These are phyloP conservation scores for Penicillium sp. DNA, from an alignment of 2,329 filamentous ascomycete genomes.

Conservation along the genomic window DNA sequence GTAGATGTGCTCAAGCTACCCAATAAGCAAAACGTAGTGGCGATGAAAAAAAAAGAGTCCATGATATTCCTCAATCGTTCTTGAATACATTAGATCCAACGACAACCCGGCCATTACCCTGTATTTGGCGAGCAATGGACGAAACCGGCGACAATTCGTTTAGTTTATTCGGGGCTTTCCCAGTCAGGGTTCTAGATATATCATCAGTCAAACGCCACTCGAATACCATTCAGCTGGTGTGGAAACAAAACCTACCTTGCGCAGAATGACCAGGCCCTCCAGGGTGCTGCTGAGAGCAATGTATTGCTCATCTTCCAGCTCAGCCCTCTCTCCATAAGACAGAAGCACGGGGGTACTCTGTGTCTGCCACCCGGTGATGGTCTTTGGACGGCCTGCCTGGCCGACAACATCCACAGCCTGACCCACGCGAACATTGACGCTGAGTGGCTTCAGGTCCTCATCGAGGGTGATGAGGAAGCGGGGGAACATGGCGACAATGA, in stretches of 20 bases:
- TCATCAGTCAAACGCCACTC: conserved; percentile 28
- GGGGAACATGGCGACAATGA: conserved; percentile 95
- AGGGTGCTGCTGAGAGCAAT: conserved; percentile 87
- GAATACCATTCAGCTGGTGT: neutral
- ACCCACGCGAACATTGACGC: conserved; percentile 94
- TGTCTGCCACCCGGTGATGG: conserved; percentile 98
- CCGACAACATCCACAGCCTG: conserved; percentile 98
- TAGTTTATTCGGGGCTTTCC: conserved; percentile 43
- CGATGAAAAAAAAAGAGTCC: conserved; percentile 25
- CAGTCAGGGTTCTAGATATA: conserved; percentile 51
- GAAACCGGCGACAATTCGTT: conserved; percentile 23
- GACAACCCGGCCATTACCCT: conserved; percentile 28
- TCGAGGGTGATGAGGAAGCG: conserved; percentile 95
- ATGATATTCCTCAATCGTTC: conserved; percentile 39
- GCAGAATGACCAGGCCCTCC: conserved; percentile 92
- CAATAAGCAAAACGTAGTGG: conserved; percentile 18
- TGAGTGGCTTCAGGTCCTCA: conserved; percentile 89
- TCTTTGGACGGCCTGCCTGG: conserved; percentile 95
- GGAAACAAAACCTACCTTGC: conserved; percentile 71
- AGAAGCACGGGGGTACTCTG: conserved; percentile 97
- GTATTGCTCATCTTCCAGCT: conserved; percentile 97
- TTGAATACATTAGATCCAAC: conserved; percentile 41
- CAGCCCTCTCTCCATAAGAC: conserved; percentile 91
- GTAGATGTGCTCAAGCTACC: neutral
- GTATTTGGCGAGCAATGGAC: conserved; percentile 22